Evolutionary conservation across 2,329 filamentous ascomycete species (phyloP).

Genomic region (Phoma sp.): DNA sequence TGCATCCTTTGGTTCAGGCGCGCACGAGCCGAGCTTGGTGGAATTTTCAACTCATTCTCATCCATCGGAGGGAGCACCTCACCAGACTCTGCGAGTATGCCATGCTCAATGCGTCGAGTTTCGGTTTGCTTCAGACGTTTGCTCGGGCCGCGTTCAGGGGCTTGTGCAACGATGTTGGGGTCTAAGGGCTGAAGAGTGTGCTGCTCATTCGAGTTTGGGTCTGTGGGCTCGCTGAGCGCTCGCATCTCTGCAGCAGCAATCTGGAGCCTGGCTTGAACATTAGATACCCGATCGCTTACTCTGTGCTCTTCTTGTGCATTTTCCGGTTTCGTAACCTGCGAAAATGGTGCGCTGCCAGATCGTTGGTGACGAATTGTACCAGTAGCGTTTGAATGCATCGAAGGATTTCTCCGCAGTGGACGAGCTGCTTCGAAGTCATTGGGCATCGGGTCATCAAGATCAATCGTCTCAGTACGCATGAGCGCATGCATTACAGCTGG

Average conservation of each 20-base stretch:
- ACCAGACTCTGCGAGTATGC: constrained; percentile 37
- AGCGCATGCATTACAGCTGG: constrained; percentile 22
- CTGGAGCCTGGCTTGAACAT: constrained; percentile 1
- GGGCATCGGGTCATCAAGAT: constrained; percentile 51
- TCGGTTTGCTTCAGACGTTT: constrained; percentile 30
- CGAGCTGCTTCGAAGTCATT: constrained; percentile 43
- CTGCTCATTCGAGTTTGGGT: constrained; percentile 2
- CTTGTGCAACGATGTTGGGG: constrained; percentile 30
- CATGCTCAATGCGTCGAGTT: constrained; percentile 20
- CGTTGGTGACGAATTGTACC: constrained; percentile 34
- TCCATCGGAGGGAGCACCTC: constrained; percentile 29
- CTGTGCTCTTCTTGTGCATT: neutral
- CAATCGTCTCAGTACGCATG: constrained; percentile 51
- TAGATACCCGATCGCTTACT: neutral
- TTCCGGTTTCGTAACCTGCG: constrained; percentile 28
- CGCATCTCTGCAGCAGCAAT: constrained; percentile 21
- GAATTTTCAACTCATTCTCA: constrained; percentile 22
- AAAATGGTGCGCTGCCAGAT: constrained; percentile 39
- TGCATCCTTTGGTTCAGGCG: constrained; percentile 35
- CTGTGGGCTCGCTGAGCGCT: constrained; percentile 31
- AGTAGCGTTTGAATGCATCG: constrained; percentile 17
- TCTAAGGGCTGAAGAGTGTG: constrained; percentile 34
- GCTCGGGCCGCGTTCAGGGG: constrained; percentile 20
- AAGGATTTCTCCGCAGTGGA: constrained; percentile 14
- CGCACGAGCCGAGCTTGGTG: constrained; percentile 33